Evolutionary conservation across 1,284 basidiomycete species (phyloP), one percentile per base, ranked within the genome.

Genomic region (Rhodotorula sp.): DNA sequence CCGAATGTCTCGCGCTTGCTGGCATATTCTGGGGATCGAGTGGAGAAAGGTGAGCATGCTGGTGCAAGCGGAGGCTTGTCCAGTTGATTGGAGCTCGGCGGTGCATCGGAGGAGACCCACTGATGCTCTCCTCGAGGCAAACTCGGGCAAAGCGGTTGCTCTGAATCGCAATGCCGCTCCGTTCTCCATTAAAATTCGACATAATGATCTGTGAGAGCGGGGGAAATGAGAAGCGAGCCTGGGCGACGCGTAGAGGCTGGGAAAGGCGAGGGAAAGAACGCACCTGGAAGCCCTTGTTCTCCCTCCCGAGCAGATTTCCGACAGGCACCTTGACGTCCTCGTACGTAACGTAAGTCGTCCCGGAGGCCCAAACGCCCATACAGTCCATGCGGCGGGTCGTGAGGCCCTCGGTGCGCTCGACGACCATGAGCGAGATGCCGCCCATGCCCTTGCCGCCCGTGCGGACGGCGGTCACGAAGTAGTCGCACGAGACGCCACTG

Each of bases 401-500:
- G 8, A 79, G 61, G 9, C 78, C 78, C 19, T 78, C 78, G 25
- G 70, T 67, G 13, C 77, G 67, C 21, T 78, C 78, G 44, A 82
- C 79, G 21, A 82, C 67, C 27, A 82, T 73, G 27, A 82, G 70
- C 17, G 80, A 80, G 63, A 82, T 77, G 12, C 82, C 82, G 4
- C 68, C 65, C 27, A 79, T 73, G n/a, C 81, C 82, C 42, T 82
- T 81, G 54, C 81, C 82, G 4, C 79, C 80, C 0, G 81, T 82
- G n/a, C 81, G 77, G 16, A 81, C 81, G 0, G 80, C 79, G 34
- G 74, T 75, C 61, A 77, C 79, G 34, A 78, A 77, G 57, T 79
- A 81, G 68, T 81, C 80, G 45, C 79, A 78, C 61, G 78, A 63
- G 16, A 75, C 46, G 7, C 70, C 75, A 5, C 60, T 74, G 53